Base-by-base conservation (phyloP, 148 eudicot genomes). In the Camellia japonica region DNA sequence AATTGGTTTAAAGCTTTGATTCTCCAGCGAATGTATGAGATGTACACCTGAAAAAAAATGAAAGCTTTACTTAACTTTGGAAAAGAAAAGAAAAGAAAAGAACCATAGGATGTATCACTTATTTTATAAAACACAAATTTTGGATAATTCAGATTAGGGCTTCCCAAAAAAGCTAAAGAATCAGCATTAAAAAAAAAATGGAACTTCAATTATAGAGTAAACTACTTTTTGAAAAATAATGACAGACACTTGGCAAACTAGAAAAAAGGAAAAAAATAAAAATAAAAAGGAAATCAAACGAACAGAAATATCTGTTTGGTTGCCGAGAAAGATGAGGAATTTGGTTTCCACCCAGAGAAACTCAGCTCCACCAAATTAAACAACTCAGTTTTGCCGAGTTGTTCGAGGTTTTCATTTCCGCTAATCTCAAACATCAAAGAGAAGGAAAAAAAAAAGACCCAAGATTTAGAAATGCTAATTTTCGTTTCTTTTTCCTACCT, bases 21-120 rank as follows among this genome's bases (percentile, higher is more conserved):
- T 47, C 44, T 23, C 59, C 16, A 15, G 56, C 38, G 46, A 64
- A 64, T 3, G 46, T 44, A 23, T 16, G 46, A 63, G 58, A 62
- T 19, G 30, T 20, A 64, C 20, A 65, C 79, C 79, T 65, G 79
- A 47, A 67, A 67, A 38, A 3, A 16, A 78, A 49, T 23, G n/a
- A 20, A 52, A 78, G 42, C 15, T 60, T 23, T 51, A 1, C 38
- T 30, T 30, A 30, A 30, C 1, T 30, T 30, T 30, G 38, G 38
- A 30, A 30, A 30, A 30, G 46, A 23, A 30, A 77, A 15, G 18
- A 77, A n/a, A 30, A 30, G 58, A 65, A 6, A 11, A 62, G 12
- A 8, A 7, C 1, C n/a, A 14, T 6, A 3, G 6, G 6, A 51
- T n/a, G 41, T 71, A 19, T 3, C 59, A 69, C 5, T 69, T 19